Evolutionary conservation across 1,139 yeast genomes (phyloP), one percentile per base, ranked within the genome.

Genomic region (Kodamaea suecica): DNA sequence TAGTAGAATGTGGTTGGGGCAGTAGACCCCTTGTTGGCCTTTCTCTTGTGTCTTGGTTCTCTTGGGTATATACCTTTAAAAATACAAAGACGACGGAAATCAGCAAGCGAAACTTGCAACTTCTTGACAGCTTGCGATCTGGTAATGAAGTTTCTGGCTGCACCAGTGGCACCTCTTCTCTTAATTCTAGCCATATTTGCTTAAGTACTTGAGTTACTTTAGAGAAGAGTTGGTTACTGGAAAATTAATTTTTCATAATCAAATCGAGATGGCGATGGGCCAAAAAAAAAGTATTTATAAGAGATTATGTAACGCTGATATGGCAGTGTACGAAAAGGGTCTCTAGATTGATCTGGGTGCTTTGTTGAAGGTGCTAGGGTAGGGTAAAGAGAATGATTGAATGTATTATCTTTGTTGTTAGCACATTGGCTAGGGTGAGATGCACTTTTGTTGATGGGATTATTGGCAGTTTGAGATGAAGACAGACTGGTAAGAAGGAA

Each of bases 41-140:
- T 90, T 79, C 85, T 88, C 69, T 88, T 90, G 63, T 86, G 88
- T 53, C 94, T 74, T 35, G 98, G 97, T 59, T 92, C 98, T 59
- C 99, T 78, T 38, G 99, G 99, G 60, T 82, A 84, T 43, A 84
- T 83, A 32, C 99, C 99, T 61, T 92, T 92, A 76, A 92, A 87
- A 58, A 92, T 92, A 74, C 98, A 92, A 54, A 92, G 75, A 56
- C 97, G 78, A 67, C 98, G 84, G 77, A 92, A 92, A 65, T 92
- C 98, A n/a, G 97, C 97, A 41, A 94, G 73, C 2, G 97, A 84
- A 31, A 94, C 84, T 63, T 92, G 98, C 44, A 92, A 71, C 59
- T 83, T 87, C 62, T 84, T 83, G 40, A 92, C 85, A 4, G 99
- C 99, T 62, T 87, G 96, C 1, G 97, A 84, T 65, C 99, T 78